Evolutionary conservation across 345 rosid genomes (phyloP).

Genomic region (Xanthoceras sorbifolium): DNA sequence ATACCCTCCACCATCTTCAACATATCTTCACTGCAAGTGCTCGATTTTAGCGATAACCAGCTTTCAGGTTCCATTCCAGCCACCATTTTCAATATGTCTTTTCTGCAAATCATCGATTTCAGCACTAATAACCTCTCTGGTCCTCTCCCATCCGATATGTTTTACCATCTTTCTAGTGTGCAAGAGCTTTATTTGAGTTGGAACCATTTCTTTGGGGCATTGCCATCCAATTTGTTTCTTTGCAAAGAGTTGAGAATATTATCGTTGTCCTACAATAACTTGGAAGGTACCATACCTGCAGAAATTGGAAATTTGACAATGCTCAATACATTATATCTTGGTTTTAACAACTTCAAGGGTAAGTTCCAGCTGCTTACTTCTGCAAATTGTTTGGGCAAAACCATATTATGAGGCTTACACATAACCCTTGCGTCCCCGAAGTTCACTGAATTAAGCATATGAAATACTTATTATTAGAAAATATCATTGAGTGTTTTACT

Average conservation of each 20-base stretch:
- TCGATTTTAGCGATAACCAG: not conserved
- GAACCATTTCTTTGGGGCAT: not conserved
- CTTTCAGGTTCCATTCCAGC: constrained; percentile 7
- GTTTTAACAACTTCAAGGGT: constrained; percentile 14
- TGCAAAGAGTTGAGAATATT: not conserved
- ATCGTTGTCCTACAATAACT: not conserved
- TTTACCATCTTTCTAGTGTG: not conserved
- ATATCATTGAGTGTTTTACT: too few species aligned
- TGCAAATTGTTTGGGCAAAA: too few species aligned
- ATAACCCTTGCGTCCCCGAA: too few species aligned
- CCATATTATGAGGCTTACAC: too few species aligned
- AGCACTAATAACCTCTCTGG: not conserved
- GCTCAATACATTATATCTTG: constrained; percentile 12
- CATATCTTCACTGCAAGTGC: not conserved
- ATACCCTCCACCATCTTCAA: not conserved
- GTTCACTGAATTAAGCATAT: too few species aligned
- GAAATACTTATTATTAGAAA: too few species aligned
- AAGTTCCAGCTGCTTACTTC: too few species aligned
- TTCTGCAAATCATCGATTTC: not conserved
- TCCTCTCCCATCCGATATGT: not conserved
- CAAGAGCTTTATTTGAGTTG: not conserved
- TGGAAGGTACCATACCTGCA: not conserved
- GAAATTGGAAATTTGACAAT: constrained; percentile 10
- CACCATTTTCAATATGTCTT: not conserved
- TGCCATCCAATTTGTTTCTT: not conserved